These are phyloP conservation scores for Cercospora sp. DNA, from an alignment of 2,329 filamentous ascomycete species.

Conservation along the genomic window DNA sequence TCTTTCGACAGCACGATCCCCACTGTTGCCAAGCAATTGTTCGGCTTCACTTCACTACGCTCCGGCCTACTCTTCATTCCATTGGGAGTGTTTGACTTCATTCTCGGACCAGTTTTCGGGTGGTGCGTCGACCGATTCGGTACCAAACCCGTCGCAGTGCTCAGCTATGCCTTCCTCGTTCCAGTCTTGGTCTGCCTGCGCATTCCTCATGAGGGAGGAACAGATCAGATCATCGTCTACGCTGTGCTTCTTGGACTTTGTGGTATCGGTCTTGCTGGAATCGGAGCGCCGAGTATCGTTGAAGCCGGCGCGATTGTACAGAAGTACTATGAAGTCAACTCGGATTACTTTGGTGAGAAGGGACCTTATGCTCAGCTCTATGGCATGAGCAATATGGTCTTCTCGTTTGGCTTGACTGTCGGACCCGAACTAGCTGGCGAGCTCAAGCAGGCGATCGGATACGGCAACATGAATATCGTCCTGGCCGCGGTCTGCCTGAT, in stretches of 20 bases:
- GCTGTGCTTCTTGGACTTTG: constrained; percentile 49
- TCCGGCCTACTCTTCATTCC: constrained; percentile 51
- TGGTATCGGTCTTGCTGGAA: constrained; percentile 56
- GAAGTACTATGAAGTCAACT: constrained; percentile 58
- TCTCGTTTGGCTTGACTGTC: constrained; percentile 59
- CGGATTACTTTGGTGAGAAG: constrained; percentile 55
- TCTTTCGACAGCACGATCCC: constrained; percentile 54
- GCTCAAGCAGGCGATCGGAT: constrained; percentile 55
- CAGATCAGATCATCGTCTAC: constrained; percentile 49
- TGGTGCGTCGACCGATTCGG: constrained; percentile 52
- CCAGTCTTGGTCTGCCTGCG: constrained; percentile 48
- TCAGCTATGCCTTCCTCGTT: constrained; percentile 47
- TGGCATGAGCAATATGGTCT: constrained; percentile 64
- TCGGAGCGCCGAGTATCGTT: constrained; percentile 58
- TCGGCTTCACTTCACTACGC: constrained; percentile 48
- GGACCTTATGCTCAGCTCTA: constrained; percentile 67
- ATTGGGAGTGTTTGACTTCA: constrained; percentile 47
- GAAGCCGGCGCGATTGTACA: constrained; percentile 59
- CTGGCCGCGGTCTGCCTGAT: constrained; percentile 50
- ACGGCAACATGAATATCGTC: constrained; percentile 59
- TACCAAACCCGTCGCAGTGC: constrained; percentile 45
- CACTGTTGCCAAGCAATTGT: constrained; percentile 46
- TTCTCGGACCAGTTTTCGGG: constrained; percentile 51
- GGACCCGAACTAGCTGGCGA: constrained; percentile 60
- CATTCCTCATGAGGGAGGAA: constrained; percentile 45